Evolutionary conservation across 179 eudicot species (phyloP).

Genomic region (Gypsophila paniculata): DNA sequence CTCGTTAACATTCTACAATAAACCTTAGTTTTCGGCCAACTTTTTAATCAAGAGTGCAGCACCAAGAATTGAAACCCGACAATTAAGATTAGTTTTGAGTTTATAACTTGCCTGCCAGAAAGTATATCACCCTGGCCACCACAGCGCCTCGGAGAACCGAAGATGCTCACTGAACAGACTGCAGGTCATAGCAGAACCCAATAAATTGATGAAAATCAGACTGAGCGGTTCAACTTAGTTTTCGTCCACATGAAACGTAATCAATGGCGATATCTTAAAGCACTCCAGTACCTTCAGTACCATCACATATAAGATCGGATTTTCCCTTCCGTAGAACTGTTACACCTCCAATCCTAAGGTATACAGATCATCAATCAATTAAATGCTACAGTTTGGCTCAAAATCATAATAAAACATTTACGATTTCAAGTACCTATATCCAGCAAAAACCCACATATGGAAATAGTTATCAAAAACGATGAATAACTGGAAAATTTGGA

Average conservation of each 20-base stretch:
- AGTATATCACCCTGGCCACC: constrained; percentile 99
- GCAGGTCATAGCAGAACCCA: constrained; percentile 25
- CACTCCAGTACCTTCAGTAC: constrained; percentile 49
- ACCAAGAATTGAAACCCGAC: not conserved
- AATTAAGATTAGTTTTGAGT: not conserved
- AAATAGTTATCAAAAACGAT: not conserved
- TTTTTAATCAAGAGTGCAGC: not conserved
- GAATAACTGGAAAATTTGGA: no score
- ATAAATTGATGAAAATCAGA: constrained; percentile 13
- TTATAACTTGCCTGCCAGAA: constrained; percentile 65
- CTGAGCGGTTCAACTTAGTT: not conserved
- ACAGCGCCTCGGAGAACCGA: constrained; percentile 97
- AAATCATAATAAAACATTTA: not conserved
- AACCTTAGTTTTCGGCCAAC: not conserved
- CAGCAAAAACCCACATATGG: not conserved
- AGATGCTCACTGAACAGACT: constrained; percentile 71
- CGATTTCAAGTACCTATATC: not conserved
- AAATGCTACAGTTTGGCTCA: not conserved
- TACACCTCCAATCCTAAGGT: constrained; percentile 68
- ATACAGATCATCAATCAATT: constrained; percentile 21
- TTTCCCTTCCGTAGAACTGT: constrained; percentile 83
- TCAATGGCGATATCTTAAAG: constrained; percentile 1
- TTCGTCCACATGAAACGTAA: constrained; percentile 1
- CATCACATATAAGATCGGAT: constrained; percentile 79
- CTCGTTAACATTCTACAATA: not conserved